Evolutionary conservation across 2,329 filamentous ascomycete genomes (phyloP).

Genomic region (Ascochyta rabiei): DNA sequence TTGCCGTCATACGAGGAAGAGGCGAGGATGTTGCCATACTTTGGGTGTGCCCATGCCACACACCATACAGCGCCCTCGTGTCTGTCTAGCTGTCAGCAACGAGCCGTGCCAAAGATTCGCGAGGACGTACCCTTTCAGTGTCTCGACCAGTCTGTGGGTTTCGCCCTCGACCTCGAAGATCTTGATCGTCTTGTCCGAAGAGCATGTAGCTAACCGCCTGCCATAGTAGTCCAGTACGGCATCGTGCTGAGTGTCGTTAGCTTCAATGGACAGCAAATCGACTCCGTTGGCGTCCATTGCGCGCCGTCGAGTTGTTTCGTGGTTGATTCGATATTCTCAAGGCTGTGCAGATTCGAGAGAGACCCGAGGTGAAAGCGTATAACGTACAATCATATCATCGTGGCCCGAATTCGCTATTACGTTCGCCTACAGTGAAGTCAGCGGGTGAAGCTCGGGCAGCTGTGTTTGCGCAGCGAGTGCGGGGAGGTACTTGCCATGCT

Average conservation of each 20-base stretch:
- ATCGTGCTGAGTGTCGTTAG: slow-evolving; percentile 74
- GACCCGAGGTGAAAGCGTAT: neutral
- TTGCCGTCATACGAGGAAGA: slow-evolving; percentile 97
- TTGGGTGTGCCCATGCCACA: slow-evolving; percentile 93
- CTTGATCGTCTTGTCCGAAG: slow-evolving; percentile 97
- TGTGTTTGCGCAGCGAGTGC: slow-evolving; percentile 13
- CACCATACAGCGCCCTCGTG: slow-evolving; percentile 99
- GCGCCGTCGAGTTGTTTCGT: slow-evolving; percentile 2
- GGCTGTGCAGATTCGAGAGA: neutral
- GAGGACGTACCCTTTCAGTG: slow-evolving; percentile 81
- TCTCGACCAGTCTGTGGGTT: slow-evolving; percentile 86
- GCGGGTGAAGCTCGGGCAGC: slow-evolving; percentile 36
- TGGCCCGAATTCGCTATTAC: slow-evolving; percentile 86
- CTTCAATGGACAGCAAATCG: slow-evolving; percentile 39
- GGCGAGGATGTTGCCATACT: slow-evolving; percentile 97
- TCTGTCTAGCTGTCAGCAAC: slow-evolving; percentile 55
- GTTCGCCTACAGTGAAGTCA: slow-evolving; percentile 64
- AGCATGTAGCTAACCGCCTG: slow-evolving; percentile 92
- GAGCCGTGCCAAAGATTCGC: neutral
- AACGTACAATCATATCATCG: slow-evolving; percentile 99
- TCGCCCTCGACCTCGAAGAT: slow-evolving; percentile 98
- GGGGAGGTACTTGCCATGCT: slow-evolving; percentile 36
- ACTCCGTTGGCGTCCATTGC: slow-evolving; percentile 24
- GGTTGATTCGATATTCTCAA: neutral
- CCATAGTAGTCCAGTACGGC: slow-evolving; percentile 99